These are phyloP conservation scores for Isatis lusitanica DNA, from an alignment of 441 rosid genomes.

Conservation along the genomic window DNA sequence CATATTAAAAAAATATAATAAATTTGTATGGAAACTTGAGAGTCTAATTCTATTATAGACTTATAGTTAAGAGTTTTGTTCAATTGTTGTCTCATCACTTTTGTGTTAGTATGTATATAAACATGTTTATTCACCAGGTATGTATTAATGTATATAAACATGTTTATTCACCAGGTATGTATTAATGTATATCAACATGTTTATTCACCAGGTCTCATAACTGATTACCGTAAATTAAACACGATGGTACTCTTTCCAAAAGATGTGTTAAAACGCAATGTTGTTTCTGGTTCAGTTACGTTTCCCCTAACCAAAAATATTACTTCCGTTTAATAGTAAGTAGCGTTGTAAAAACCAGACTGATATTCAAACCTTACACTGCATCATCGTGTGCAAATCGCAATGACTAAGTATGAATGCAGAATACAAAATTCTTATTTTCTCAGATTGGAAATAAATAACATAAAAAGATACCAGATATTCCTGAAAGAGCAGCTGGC, in stretches of 20 bases:
- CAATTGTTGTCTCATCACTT: background rate
- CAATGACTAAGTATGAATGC: slow-evolving; percentile 12
- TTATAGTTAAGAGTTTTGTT: background rate
- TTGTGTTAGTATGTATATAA: too few species aligned
- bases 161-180: too few species aligned
- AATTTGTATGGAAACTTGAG: too few species aligned
- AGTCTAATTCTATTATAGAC: background rate
- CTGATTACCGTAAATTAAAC: too few species aligned
- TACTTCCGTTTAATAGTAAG: background rate
- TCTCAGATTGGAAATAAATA: background rate
- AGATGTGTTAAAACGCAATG: too few species aligned
- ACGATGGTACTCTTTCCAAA: too few species aligned
- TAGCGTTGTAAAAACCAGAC: background rate
- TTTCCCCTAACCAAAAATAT: background rate
- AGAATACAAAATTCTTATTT: slow-evolving; percentile 2
- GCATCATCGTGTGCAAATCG: background rate
- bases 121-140: too few species aligned
- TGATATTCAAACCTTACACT: background rate
- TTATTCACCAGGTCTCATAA: too few species aligned
- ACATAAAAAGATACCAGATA: slow-evolving; percentile 40
- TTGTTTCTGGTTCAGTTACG: background rate
- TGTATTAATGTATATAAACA: too few species aligned
- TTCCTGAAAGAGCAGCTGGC: slow-evolving; percentile 24
- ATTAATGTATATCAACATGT: too few species aligned
- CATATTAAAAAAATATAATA: too few species aligned